These are phyloP conservation scores for Cyberlindnera subsufficiens DNA, from an alignment of 805 yeast species.

Conservation along the genomic window DNA sequence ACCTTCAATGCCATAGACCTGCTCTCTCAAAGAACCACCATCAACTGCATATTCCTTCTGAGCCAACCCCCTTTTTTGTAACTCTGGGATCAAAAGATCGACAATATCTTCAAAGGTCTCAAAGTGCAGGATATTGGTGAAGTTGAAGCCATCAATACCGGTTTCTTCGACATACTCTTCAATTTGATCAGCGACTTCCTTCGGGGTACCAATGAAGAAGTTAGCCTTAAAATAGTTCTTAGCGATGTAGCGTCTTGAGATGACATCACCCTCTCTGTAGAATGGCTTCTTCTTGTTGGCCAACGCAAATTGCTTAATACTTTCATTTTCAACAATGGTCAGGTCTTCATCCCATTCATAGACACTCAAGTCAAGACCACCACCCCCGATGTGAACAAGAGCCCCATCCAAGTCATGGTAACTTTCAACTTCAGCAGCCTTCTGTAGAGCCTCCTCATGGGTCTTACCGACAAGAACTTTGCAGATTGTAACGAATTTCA, in stretches of 20 bases:
- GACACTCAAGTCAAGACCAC: constrained; percentile 36
- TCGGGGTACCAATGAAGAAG: constrained; percentile 27
- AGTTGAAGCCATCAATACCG: constrained; percentile 38
- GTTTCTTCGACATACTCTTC: constrained; percentile 35
- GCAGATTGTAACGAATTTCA: constrained; percentile 33
- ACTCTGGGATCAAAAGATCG: constrained; percentile 32
- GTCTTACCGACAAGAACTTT: constrained; percentile 34
- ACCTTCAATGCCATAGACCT: constrained; percentile 19
- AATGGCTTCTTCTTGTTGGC: constrained; percentile 20
- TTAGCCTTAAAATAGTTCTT: constrained; percentile 20
- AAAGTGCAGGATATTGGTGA: constrained; percentile 32
- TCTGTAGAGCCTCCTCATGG: constrained; percentile 35
- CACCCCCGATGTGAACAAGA: constrained; percentile 40
- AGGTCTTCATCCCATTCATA: constrained; percentile 40
- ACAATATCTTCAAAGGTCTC: constrained; percentile 35
- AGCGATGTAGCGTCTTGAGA: constrained; percentile 26
- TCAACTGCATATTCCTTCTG: constrained; percentile 25
- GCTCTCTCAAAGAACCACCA: constrained; percentile 32
- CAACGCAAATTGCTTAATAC: constrained; percentile 26
- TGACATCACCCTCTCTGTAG: constrained; percentile 16
- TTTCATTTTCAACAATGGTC: constrained; percentile 27
- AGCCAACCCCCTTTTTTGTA: constrained; percentile 30
- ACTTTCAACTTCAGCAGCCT: constrained; percentile 27
- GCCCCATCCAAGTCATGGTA: constrained; percentile 37
- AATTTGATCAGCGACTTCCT: constrained; percentile 35